A percentile compares a stretch with the other conserved stretches of the same genome.
Evolutionary conservation across 768 basidiomycete genomes (phyloP).

Genomic region (Suillus lakei): DNA sequence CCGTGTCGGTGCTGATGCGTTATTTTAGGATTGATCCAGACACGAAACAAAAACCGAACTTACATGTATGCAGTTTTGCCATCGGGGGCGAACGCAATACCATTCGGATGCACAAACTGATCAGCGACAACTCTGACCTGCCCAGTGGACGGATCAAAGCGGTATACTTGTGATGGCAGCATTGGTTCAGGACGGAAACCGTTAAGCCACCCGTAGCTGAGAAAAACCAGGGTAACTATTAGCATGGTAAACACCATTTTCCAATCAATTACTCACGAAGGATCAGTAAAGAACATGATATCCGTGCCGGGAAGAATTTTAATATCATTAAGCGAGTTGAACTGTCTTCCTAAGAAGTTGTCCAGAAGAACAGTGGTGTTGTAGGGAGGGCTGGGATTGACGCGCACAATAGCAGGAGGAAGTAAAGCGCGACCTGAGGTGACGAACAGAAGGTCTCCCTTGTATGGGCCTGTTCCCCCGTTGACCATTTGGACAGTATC

Average conservation of each 20-base stretch:
- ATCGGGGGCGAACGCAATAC: slow-evolving; percentile 41
- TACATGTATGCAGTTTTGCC: slow-evolving; percentile 36
- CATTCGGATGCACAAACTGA: slow-evolving; percentile 43
- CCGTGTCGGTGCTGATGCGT: slow-evolving; percentile 27
- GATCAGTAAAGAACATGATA: slow-evolving; percentile 78
- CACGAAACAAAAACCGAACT: background rate
- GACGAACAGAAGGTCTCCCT: slow-evolving; percentile 62
- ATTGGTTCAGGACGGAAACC: slow-evolving; percentile 44
- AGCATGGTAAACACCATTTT: background rate
- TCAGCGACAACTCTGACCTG: slow-evolving; percentile 48
- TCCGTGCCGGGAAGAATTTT: slow-evolving; percentile 71
- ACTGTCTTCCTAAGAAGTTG: slow-evolving; percentile 81
- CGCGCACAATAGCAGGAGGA: slow-evolving; percentile 65
- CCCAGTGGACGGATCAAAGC: slow-evolving; percentile 46
- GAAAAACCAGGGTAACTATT: slow-evolving; percentile 29
- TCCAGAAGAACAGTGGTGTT: slow-evolving; percentile 74
- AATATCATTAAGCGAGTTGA: slow-evolving; percentile 82
- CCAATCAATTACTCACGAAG: slow-evolving; percentile 46
- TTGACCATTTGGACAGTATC: slow-evolving; percentile 72
- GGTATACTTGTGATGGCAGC: slow-evolving; percentile 51
- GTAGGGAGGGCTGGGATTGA: slow-evolving; percentile 66
- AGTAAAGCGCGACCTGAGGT: slow-evolving; percentile 67
- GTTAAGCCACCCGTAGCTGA: slow-evolving; percentile 39
- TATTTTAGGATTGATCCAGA: background rate
- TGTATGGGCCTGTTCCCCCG: slow-evolving; percentile 69